Evolutionary conservation across 2,329 filamentous ascomycete species (phyloP), one percentile per base, ranked within the genome.

Genomic region (Chaetomiaceae sp.): DNA sequence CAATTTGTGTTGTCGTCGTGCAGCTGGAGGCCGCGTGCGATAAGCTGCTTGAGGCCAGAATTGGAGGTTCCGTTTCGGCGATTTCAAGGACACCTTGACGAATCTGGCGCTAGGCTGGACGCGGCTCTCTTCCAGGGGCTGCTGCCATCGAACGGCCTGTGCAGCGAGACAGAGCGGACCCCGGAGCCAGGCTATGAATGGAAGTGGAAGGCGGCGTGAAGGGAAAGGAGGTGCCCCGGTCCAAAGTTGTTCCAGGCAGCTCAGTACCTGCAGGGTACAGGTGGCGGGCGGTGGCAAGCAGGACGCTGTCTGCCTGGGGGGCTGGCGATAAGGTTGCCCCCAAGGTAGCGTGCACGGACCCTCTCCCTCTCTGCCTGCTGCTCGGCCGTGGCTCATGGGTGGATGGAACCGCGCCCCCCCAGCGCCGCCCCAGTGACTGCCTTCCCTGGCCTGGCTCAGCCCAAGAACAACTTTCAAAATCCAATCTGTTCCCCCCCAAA

Each of bases 401-500:
- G n/a, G n/a, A n/a, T n/a, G 9, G 22, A 29, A 48, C 35, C 45
- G 30, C n/a, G n/a, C 22, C 41, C 11, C 24, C 15, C n/a, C 9
- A 8, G 29, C 22, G 34, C 11, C 22, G 42, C 42, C 48, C 51
- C 51, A 44, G 41, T 45, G 39, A 48, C 46, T 52, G 44, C 48
- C 50, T 47, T 56, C 48, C 46, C 46, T 50, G 48, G 47, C 36
- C 48, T 53, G 49, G 42, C 45, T 53, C 45, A 50, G 48, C 50
- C 51, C 55, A 52, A 57, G 55, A 58, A 58, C 56, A 59, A 57
- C 55, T 59, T 59, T 57, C 57, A 59, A 59, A 59, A 57, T 57
- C 57, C 50, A 58, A 53, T 56, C 55, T 41, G 51, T 32, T 39
- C 15, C 35, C 53, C 50, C 50, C 45, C 50, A 40, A 53, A 53